A percentile compares a stretch with the other conserved stretches of the same genome.
Conservation (phyloP, 2,329 filamentous ascomycete species). For the Hysterium pulicare region DNA sequence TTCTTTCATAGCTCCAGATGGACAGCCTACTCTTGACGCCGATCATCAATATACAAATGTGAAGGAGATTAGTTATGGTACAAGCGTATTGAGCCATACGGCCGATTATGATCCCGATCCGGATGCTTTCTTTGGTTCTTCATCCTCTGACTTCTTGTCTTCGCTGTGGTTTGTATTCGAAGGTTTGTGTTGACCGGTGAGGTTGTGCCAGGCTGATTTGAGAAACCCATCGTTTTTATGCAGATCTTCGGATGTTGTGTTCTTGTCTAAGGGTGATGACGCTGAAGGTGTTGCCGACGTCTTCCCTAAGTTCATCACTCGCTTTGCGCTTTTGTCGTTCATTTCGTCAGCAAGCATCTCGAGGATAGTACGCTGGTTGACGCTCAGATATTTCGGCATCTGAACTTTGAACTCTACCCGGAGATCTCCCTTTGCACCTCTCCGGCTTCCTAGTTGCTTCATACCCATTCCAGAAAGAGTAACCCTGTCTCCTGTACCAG, state of each 20-base stretch:
- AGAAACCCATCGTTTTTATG: constrained; percentile 86
- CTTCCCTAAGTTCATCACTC: constrained; percentile 78
- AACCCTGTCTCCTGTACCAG: constrained; percentile 86
- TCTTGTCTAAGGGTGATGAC: constrained; percentile 16
- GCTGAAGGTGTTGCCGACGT: constrained; percentile 36
- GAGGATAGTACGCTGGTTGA: constrained; percentile 86
- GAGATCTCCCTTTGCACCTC: constrained; percentile 72
- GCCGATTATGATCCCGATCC: constrained; percentile 25
- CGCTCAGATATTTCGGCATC: constrained; percentile 91
- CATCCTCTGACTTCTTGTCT: constrained; percentile 14
- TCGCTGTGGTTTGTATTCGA: constrained; percentile 18
- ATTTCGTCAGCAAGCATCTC: constrained; percentile 98
- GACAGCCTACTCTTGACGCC: constrained; percentile 6
- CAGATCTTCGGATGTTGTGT: constrained; percentile 14
- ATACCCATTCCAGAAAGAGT: constrained; percentile 90
- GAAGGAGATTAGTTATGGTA: constrained; percentile 17
- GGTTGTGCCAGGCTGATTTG: constrained; percentile 87
- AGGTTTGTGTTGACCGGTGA: constrained; percentile 67
- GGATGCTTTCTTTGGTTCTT: constrained; percentile 31
- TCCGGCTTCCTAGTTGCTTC: constrained; percentile 70
- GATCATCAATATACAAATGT: constrained; percentile 3
- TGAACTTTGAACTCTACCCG: constrained; percentile 90
- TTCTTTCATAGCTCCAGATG: constrained; percentile 10
- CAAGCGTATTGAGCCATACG: constrained; percentile 4
- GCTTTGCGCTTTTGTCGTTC: constrained; percentile 84